Percentiles rank a stretch among this genome's conserved stretches.
Conservation (phyloP, 2,329 filamentous ascomycete species). For the Ceratocystis variospora region DNA sequence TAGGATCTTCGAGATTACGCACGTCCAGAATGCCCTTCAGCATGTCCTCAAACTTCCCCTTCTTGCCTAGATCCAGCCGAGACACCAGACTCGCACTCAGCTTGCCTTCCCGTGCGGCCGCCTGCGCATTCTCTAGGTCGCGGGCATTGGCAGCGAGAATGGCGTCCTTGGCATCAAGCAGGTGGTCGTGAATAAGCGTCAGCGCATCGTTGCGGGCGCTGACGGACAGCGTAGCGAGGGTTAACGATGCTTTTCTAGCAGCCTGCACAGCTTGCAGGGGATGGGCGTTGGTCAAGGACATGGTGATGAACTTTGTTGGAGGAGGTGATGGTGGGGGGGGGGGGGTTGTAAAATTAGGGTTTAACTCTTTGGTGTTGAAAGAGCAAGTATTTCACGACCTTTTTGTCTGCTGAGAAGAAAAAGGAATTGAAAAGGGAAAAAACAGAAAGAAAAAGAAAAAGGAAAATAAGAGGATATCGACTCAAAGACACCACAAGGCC, state of each 20-base stretch:
- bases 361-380: neutral
- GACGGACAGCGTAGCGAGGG: slow-evolving; percentile 64
- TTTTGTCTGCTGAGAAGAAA: neutral
- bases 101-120: slow-evolving; percentile 59
- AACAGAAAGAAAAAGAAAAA: neutral
- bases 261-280: slow-evolving; percentile 62
- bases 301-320: slow-evolving; percentile 27
- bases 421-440: neutral
- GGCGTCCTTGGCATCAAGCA: slow-evolving; percentile 52
- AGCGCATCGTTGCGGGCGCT: slow-evolving; percentile 72
- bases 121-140: slow-evolving; percentile 62
- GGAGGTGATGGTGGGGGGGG: neutral
- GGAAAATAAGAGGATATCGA: neutral
- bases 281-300: slow-evolving; percentile 83
- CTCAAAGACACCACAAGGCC: neutral
- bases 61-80: slow-evolving; percentile 69
- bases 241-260: slow-evolving; percentile 69
- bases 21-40: slow-evolving; percentile 88
- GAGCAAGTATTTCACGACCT: neutral
- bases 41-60: slow-evolving; percentile 97
- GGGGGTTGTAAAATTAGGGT: neutral
- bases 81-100: slow-evolving; percentile 75
- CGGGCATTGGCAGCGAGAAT: slow-evolving; percentile 78
- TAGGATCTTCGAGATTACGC: slow-evolving; percentile 66
- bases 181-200: slow-evolving; percentile 65